Percentiles rank a stretch among this genome's conserved stretches.
Conservation (phyloP, 768 basidiomycete genomes). For the Hortiboletus flavorubellus region DNA sequence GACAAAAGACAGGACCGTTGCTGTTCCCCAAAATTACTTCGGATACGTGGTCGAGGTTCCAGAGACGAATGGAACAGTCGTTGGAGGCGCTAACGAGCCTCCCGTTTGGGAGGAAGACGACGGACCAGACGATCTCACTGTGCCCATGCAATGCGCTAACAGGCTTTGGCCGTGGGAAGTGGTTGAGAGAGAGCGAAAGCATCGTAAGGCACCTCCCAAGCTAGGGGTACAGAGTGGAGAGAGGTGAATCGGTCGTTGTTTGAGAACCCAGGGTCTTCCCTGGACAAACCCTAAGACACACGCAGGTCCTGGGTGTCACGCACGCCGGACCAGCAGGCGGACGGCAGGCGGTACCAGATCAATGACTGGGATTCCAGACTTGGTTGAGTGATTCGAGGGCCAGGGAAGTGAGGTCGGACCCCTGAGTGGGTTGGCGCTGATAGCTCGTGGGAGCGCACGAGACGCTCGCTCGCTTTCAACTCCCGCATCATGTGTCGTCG, state of each 20-base stretch:
- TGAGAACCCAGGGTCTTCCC: conserved; percentile 23
- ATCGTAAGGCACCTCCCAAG: conserved; percentile 20
- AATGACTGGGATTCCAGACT: conserved; percentile 32
- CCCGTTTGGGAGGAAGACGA: conserved; percentile 27
- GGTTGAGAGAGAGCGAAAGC: conserved; percentile 32
- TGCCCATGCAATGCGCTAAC: conserved; percentile 22
- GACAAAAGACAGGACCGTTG: conserved; percentile 25
- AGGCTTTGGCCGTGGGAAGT: conserved; percentile 24
- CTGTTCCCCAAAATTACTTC: conserved; percentile 24
- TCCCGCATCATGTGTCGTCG: conserved; percentile 1
- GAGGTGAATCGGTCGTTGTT: conserved; percentile 22
- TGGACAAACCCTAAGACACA: conserved; percentile 32
- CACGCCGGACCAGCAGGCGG: conserved; percentile 32
- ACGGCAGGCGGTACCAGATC: conserved; percentile 32
- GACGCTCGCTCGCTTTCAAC: neutral
- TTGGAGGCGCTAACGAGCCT: conserved; percentile 28
- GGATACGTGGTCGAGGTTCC: conserved; percentile 24
- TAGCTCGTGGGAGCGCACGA: conserved; percentile 27
- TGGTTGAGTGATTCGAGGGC: conserved; percentile 26
- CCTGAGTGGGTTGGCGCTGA: conserved; percentile 28
- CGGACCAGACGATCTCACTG: conserved; percentile 29
- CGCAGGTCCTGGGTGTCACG: conserved; percentile 27
- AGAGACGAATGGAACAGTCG: conserved; percentile 30
- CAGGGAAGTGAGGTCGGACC: conserved; percentile 25
- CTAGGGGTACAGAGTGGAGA: conserved; percentile 25